Percentiles rank a stretch among this genome's conserved stretches.
Conservation (phyloP, 345 rosid genomes). For the Salix exigua region DNA sequence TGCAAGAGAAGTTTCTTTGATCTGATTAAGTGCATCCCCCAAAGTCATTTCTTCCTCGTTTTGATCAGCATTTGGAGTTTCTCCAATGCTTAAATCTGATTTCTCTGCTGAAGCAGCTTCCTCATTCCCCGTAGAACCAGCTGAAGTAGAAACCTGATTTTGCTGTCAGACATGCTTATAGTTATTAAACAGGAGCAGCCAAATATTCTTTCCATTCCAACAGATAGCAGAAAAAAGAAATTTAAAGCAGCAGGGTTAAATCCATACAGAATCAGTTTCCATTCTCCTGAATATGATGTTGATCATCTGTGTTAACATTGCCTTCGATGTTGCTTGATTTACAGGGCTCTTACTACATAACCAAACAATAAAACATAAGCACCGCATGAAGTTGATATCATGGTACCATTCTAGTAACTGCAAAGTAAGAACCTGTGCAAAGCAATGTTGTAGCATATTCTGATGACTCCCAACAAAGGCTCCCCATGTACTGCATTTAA, state of each 20-base stretch:
- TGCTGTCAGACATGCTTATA: constrained; percentile 29
- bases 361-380: constrained; percentile 31
- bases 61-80: constrained; percentile 48
- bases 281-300: constrained; percentile 90
- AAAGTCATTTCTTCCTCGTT: constrained; percentile 66
- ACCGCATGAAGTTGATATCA: constrained; percentile 15
- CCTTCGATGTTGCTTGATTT: constrained; percentile 97
- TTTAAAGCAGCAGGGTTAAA: constrained; percentile 16
- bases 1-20: constrained; percentile 69
- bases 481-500: constrained; percentile 82
- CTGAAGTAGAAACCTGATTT: constrained; percentile 55
- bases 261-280: constrained; percentile 81
- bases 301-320: constrained; percentile 99
- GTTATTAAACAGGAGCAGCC: constrained; percentile 11
- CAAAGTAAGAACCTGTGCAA: constrained; percentile 64
- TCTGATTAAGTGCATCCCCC: constrained; percentile 76
- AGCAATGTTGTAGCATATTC: constrained; percentile 95
- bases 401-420: background rate
- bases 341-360: constrained; percentile 90
- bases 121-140: constrained; percentile 41
- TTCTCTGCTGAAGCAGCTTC: constrained; percentile 51
- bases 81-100: constrained; percentile 43
- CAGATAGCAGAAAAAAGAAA: background rate
- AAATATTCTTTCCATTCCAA: constrained; percentile 3
- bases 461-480: constrained; percentile 90